Evolutionary conservation across 768 basidiomycete species (phyloP).

Genomic region (Hydnomerulius pinastri): DNA sequence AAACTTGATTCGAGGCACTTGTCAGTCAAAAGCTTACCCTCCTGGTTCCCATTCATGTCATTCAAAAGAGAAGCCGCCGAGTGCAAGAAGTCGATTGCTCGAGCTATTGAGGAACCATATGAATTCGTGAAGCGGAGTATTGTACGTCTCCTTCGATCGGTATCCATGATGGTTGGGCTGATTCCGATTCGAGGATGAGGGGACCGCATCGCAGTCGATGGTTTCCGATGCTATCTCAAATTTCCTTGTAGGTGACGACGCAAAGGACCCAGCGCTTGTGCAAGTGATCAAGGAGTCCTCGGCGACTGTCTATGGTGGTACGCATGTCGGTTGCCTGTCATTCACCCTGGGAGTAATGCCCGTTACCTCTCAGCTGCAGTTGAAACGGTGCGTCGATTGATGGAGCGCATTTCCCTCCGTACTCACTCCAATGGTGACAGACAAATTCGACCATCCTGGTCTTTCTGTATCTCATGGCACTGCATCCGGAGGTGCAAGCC

Average conservation of each 20-base stretch:
- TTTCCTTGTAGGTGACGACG: constrained; percentile 3
- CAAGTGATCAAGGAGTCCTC: constrained; percentile 18
- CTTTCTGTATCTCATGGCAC: constrained; percentile 35
- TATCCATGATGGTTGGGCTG: no score
- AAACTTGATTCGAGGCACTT: not conserved
- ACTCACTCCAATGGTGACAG: constrained; percentile 12
- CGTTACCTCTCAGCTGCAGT: constrained; percentile 26
- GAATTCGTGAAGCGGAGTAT: constrained; percentile 2
- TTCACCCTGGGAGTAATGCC: no score
- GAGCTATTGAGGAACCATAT: constrained; percentile 14
- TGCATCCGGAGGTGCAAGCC: constrained; percentile 27
- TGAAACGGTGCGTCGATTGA: constrained; percentile 29
- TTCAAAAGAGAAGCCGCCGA: constrained; percentile 19
- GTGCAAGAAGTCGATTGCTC: constrained; percentile 6
- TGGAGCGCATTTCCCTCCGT: no score
- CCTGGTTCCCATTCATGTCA: constrained; percentile 29
- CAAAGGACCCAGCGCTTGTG: constrained; percentile 10
- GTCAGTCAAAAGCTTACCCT: constrained; percentile 19
- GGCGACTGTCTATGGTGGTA: constrained; percentile 20
- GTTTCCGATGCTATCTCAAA: constrained; percentile 15
- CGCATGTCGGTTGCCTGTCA: no score
- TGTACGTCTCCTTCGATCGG: not conserved
- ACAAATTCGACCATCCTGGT: constrained; percentile 23
- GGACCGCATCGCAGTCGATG: constrained; percentile 13
- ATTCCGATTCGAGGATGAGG: constrained; percentile 6